Base-by-base conservation (phyloP, 1,284 basidiomycete species). In the Peniophora sp. region DNA sequence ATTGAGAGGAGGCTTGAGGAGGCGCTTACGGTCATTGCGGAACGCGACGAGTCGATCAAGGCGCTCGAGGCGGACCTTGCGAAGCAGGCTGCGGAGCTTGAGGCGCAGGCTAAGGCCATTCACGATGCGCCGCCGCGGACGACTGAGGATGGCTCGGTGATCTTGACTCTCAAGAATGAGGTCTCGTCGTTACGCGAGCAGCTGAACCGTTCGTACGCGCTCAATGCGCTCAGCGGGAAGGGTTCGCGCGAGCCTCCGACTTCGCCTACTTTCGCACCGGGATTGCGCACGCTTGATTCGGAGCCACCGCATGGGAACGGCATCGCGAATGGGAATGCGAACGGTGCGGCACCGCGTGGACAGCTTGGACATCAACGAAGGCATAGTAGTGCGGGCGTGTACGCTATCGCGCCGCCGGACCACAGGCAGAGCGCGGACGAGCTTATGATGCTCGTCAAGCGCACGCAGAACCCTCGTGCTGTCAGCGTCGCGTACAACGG, bases 111-210 rank as follows among this genome's bases (percentile, higher is more conserved):
- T 61, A 83, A 80, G 58, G 69, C 79, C 19, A 71, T 86, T 45
- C 83, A 86, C 48, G 63, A 65, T 51, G 67, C 74, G 1, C 86
- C 87, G 19, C 65, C 69, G 35, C 80, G 84, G 56, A 83, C 78
- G 50, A 75, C 81, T 12, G 92, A 95, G 58, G 92, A 96, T 63
- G 83, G 74, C 52, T 87, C 87, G 10, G 87, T 95, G 24, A 92
- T 98, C 53, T 74, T 84, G 55, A 86, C 87, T 0, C 81, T 99
- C 61, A 92, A 97, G 67, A 89, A 82, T 59, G 97, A 99, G 73
- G 85, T 99, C 55, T 85, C 87, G 66, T 85, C 73, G 56, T 74
- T 99, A 48, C 90, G 93, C 54, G 97, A 99, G 65, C 96, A 99
- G 66, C 83, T 99, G 57, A 94, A 95, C 62, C 83, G 97, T 25